Evolutionary conservation across 2,329 filamentous ascomycete species (phyloP).

Genomic region (Pseudogymnoascus sp.): DNA sequence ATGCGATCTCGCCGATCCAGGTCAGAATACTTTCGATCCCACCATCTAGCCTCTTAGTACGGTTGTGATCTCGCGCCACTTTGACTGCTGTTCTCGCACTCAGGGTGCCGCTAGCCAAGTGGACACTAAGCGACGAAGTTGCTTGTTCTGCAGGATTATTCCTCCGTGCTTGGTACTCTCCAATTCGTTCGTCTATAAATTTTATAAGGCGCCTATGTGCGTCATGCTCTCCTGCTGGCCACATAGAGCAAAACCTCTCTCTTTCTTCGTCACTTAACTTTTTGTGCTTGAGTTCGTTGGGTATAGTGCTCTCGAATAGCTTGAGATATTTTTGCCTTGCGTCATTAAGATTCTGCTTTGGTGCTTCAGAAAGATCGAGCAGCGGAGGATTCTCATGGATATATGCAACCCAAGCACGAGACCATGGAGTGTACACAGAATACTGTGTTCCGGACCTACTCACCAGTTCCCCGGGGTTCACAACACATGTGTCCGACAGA

Average conservation of each 20-base stretch:
- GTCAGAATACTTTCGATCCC: conserved; percentile 58
- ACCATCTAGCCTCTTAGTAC: conserved; percentile 56
- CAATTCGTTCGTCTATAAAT: conserved; percentile 60
- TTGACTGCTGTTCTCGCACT: conserved; percentile 60
- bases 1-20: conserved; percentile 80
- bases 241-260: conserved; percentile 50
- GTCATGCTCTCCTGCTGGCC: conserved; percentile 71
- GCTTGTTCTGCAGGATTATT: conserved; percentile 57
- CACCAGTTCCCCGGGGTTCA: conserved; percentile 61
- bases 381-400: conserved; percentile 63
- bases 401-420: conserved; percentile 64
- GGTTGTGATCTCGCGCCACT: conserved; percentile 56
- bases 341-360: conserved; percentile 44
- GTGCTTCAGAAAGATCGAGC: conserved; percentile 53
- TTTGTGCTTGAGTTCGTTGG: conserved; percentile 57
- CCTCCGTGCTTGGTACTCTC: conserved; percentile 54
- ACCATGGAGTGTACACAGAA: conserved; percentile 81
- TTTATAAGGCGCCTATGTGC: conserved; percentile 55
- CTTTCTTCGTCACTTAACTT: conserved; percentile 51
- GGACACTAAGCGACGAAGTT: conserved; percentile 66
- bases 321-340: conserved; percentile 39
- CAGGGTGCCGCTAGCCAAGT: conserved; percentile 62
- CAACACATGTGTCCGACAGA: conserved; percentile 75
- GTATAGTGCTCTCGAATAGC: conserved; percentile 56
- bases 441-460: conserved; percentile 71